Evolutionary conservation across 352 stramenopile species (phyloP).

Genomic region (Saprolegnia diclina): DNA sequence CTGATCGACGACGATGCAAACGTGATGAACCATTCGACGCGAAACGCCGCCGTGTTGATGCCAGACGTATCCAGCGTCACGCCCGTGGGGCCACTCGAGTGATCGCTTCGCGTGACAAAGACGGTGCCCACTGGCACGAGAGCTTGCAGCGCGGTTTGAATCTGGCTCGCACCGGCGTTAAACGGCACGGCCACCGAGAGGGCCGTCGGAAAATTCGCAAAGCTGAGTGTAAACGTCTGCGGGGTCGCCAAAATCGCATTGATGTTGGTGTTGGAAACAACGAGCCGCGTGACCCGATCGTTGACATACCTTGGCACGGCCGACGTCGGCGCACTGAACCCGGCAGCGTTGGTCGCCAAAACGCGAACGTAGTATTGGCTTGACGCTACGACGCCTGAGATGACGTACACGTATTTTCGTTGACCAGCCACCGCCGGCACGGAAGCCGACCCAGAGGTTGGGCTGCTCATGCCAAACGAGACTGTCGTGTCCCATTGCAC

Average conservation of each 20-base stretch:
- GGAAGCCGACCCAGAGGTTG: slow-evolving; percentile 15
- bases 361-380: slow-evolving; percentile 75
- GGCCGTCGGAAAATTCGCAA: slow-evolving; percentile 42
- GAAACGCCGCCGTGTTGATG: slow-evolving; percentile 39
- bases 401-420: slow-evolving; percentile 34
- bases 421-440: slow-evolving; percentile 19
- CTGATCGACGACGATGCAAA: slow-evolving; percentile 52
- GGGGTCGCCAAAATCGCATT: slow-evolving; percentile 31
- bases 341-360: slow-evolving; percentile 71
- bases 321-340: slow-evolving; percentile 51
- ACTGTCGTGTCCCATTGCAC: slow-evolving; percentile 89
- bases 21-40: slow-evolving; percentile 72
- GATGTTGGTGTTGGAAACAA: slow-evolving; percentile 35
- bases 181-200: slow-evolving; percentile 42
- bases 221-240: slow-evolving; percentile 53
- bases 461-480: slow-evolving; percentile 45
- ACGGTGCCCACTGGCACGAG: slow-evolving; percentile 49
- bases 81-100: slow-evolving; percentile 39
- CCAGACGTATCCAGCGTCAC: slow-evolving; percentile 39
- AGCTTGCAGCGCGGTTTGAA: slow-evolving; percentile 51
- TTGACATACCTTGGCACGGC: slow-evolving; percentile 45
- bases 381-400: slow-evolving; percentile 42
- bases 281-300: slow-evolving; percentile 45
- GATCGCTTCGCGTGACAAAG: slow-evolving; percentile 51
- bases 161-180: slow-evolving; percentile 40